Percentiles rank a stretch among this genome's conserved stretches.
These are phyloP conservation scores for Parastagonospora nodorum DNA, from an alignment of 2,329 filamentous ascomycete species.

Conservation along the genomic window DNA sequence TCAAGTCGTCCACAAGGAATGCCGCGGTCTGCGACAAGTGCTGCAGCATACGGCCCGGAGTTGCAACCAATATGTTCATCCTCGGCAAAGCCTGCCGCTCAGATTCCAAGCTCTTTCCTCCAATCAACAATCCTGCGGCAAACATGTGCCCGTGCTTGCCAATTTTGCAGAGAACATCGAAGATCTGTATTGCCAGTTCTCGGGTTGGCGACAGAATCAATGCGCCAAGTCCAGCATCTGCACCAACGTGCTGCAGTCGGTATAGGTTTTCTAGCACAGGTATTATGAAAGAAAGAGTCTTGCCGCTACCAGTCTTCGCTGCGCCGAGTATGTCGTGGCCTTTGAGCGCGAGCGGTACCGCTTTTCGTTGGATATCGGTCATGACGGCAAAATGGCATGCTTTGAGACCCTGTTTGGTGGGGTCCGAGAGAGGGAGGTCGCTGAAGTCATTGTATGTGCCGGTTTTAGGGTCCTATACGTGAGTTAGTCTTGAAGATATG, in stretches of 20 bases:
- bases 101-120: constrained; percentile 87
- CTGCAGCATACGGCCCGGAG: constrained; percentile 91
- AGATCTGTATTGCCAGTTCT: constrained; percentile 95
- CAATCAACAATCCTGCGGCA: constrained; percentile 90
- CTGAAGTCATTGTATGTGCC: constrained; percentile 71
- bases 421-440: constrained; percentile 82
- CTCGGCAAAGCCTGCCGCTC: constrained; percentile 81
- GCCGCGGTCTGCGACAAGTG: constrained; percentile 92
- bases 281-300: constrained; percentile 90
- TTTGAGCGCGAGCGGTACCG: constrained; percentile 86
- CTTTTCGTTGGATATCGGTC: constrained; percentile 88
- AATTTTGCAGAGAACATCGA: constrained; percentile 88
- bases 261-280: constrained; percentile 93
- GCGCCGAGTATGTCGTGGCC: constrained; percentile 88
- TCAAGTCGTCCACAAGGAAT: constrained; percentile 87
- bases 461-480: constrained; percentile 62
- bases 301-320: constrained; percentile 93
- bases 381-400: constrained; percentile 86
- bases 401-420: constrained; percentile 79
- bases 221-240: constrained; percentile 84
- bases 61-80: constrained; percentile 98
- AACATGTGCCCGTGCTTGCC: constrained; percentile 83
- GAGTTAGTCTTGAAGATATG: not conserved
- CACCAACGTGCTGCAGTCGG: constrained; percentile 84
- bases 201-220: constrained; percentile 92